A percentile compares a stretch with the other conserved stretches of the same genome.
phyloP scores from a whole-genome alignment of 352 stramenopile genomes.

The Albugo candida region DNA sequence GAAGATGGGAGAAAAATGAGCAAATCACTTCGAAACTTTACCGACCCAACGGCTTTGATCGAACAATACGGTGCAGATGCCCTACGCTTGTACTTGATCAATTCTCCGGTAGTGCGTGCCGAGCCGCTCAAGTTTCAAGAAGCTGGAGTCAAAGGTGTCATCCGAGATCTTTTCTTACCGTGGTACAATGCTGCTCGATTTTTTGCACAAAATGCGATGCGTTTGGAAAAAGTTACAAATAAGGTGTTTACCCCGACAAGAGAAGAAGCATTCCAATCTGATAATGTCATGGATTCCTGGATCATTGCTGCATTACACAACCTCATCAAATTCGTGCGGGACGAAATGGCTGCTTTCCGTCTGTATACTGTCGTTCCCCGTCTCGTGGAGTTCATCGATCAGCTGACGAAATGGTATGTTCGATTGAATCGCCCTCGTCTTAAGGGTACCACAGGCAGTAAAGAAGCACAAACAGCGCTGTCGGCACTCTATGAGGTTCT shows the following conservation, averaged over 20 bases:
- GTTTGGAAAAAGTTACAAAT: constrained; percentile 77
- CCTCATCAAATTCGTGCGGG: constrained; percentile 94
- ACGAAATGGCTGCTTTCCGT: constrained; percentile 97
- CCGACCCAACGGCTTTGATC: constrained; percentile 87
- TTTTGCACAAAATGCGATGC: constrained; percentile 92
- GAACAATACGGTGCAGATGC: constrained; percentile 96
- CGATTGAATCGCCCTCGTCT: constrained; percentile 95
- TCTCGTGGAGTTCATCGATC: constrained; percentile 94
- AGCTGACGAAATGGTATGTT: constrained; percentile 99
- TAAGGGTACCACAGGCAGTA: constrained; percentile 87
- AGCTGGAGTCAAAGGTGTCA: constrained; percentile 88
- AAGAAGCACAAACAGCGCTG: constrained; percentile 60
- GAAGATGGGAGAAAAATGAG: constrained; percentile 99
- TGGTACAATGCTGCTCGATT: constrained; percentile 99
- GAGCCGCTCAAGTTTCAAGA: constrained; percentile 96
- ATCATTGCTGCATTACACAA: constrained; percentile 94
- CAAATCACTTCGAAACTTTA: constrained; percentile 99
- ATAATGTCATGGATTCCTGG: constrained; percentile 98
- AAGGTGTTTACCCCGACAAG: constrained; percentile 80
- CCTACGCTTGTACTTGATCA: constrained; percentile 98
- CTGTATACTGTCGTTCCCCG: constrained; percentile 98
- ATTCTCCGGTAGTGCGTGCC: constrained; percentile 97
- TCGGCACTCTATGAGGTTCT: constrained; percentile 98
- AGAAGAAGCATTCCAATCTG: constrained; percentile 75
- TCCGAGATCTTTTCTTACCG: constrained; percentile 97